Percentiles rank a stretch among this genome's conserved stretches.
Conservation (phyloP, 1,139 yeast genomes). For the Pichia terricola region DNA sequence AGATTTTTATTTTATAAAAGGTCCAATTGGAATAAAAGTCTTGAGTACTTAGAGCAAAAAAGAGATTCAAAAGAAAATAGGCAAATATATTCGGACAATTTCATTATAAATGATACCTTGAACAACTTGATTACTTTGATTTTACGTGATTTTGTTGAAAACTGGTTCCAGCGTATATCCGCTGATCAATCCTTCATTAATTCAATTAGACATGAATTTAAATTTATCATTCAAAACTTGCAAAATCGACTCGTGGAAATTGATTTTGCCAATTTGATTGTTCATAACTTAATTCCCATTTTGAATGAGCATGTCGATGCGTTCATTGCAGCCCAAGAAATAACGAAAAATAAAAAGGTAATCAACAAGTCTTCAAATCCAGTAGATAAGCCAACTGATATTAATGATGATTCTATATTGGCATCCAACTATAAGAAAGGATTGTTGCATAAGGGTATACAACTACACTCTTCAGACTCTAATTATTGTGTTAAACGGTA, state of each 20-base stretch:
- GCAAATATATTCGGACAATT: constrained; percentile 41
- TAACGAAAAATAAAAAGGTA: constrained; percentile 24
- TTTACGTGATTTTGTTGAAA: constrained; percentile 47
- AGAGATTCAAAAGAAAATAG: constrained; percentile 1
- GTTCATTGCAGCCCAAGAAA: constrained; percentile 46
- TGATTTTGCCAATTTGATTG: constrained; percentile 51
- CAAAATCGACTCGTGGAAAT: constrained; percentile 32
- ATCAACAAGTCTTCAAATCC: constrained; percentile 2
- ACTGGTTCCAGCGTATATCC: constrained; percentile 56
- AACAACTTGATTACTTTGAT: constrained; percentile 45
- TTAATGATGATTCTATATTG: constrained; percentile 45
- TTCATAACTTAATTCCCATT: constrained; percentile 52
- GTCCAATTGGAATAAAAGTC: constrained; percentile 1
- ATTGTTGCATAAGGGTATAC: constrained; percentile 53
- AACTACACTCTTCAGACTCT: constrained; percentile 32
- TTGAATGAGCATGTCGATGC: constrained; percentile 55
- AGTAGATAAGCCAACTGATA: constrained; percentile 20
- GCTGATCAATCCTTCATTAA: constrained; percentile 42
- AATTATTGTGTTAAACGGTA: constrained; percentile 45
- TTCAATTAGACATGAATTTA: constrained; percentile 41
- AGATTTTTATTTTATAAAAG: constrained; percentile 2
- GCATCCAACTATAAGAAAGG: constrained; percentile 54
- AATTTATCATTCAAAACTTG: constrained; percentile 33
- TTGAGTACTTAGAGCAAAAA: not conserved
- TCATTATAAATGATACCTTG: constrained; percentile 43